Percentiles rank a stretch among this genome's conserved stretches.
These are phyloP conservation scores for Nemania serpens DNA, from an alignment of 2,329 filamentous ascomycete species.

Conservation along the genomic window DNA sequence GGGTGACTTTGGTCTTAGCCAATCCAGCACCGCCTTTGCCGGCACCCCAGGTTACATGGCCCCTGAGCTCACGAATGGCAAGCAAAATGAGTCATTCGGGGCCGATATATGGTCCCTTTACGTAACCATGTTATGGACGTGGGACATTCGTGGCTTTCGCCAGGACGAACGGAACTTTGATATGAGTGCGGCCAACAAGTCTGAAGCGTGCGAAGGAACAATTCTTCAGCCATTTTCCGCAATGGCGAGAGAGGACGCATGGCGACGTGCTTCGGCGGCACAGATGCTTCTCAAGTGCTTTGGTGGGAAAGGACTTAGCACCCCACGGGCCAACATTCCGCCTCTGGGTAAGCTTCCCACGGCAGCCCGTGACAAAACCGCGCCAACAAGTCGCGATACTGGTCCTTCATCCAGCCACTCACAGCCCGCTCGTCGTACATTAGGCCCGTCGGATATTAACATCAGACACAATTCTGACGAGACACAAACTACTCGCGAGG, in stretches of 20 bases:
- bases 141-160: background rate
- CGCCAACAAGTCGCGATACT: too few species aligned
- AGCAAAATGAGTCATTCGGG: background rate
- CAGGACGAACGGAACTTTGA: background rate
- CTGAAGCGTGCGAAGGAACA: too few species aligned
- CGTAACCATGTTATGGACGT: background rate
- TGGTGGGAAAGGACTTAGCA: background rate
- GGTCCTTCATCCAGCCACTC: too few species aligned
- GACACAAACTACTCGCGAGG: too few species aligned
- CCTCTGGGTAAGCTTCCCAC: too few species aligned
- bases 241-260: background rate
- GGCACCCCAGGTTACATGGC: background rate
- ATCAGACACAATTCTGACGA: too few species aligned
- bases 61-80: background rate
- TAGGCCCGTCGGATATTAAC: too few species aligned
- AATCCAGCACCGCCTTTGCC: background rate
- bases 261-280: slow-evolving; percentile 24
- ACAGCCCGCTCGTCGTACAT: too few species aligned
- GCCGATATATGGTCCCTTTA: slow-evolving; percentile 8
- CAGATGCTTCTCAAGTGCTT: slow-evolving; percentile 28
- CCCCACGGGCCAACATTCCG: background rate
- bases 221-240: too few species aligned
- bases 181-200: too few species aligned
- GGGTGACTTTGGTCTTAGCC: slow-evolving; percentile 3
- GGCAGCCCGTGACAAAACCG: too few species aligned